Conservation (phyloP, 129 eudicot genomes). For the Flaveria ramosissima region DNA sequence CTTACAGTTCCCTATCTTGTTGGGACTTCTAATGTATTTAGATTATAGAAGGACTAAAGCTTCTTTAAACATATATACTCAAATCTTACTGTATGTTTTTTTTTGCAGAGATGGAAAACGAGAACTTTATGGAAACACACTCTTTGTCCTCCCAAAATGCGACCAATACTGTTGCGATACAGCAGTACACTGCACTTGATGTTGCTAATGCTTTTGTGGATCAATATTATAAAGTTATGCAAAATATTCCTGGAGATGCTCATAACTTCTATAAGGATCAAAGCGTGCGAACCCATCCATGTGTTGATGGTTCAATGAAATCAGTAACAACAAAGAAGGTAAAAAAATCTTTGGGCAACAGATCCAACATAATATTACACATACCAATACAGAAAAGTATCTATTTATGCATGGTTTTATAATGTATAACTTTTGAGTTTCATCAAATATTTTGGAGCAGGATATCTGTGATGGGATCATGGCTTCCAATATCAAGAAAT, state of each 20-base stretch:
- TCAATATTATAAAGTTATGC: constrained; percentile 35
- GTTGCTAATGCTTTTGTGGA: constrained; percentile 40
- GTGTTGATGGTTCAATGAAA: constrained; percentile 41
- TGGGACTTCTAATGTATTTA: neutral
- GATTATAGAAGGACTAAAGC: neutral
- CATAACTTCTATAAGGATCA: constrained; percentile 38
- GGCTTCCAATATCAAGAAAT: constrained; percentile 30
- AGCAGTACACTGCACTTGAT: constrained; percentile 35
- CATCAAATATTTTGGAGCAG: constrained; percentile 32
- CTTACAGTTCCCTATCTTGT: neutral
- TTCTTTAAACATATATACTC: neutral
- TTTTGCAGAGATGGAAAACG: constrained; percentile 36
- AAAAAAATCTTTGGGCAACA: neutral
- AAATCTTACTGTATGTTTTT: neutral
- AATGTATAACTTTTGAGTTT: neutral
- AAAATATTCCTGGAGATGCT: constrained; percentile 26
- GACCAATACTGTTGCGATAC: constrained; percentile 3
- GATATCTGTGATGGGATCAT: constrained; percentile 30
- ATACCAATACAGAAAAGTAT: neutral
- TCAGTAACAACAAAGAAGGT: constrained; percentile 37
- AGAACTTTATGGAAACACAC: constrained; percentile 23
- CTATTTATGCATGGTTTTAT: neutral
- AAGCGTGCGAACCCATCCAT: constrained; percentile 32
- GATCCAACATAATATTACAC: neutral
- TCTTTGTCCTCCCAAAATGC: constrained; percentile 24